Base-by-base conservation (phyloP, 805 yeast genomes). In the Starmerella etchellsii region DNA sequence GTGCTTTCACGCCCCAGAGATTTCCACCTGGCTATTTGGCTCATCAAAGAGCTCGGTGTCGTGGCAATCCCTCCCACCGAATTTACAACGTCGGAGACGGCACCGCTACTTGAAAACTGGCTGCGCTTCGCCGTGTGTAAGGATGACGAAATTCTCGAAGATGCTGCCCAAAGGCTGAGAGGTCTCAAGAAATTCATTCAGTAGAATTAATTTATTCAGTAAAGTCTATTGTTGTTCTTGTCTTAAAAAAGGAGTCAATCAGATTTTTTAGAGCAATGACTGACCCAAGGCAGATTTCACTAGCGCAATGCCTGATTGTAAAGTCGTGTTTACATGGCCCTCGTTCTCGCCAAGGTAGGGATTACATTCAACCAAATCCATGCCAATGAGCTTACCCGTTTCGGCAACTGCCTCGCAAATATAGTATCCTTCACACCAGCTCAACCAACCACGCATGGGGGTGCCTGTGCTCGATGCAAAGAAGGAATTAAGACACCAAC, bases 51-150 rank as follows among this genome's bases (percentile, higher is more conserved):
- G 57, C 60, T 88, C 43, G 98, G 98, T 10, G 93, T 91, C 31
- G 97, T 91, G 18, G 80, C 94, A 3, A 91, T 91, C 49, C 98
- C 98, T 10, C 97, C 97, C 23, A 80, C 95, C n/a, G 97, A 88
- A 61, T 91, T 91, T 56, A 75, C 82, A 54, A 70, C 76, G 33
- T 71, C 75, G 9, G 76, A 73, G 44, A 76, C 80, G 49, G 85
- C 81, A 25, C 66, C 72, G 41, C 74, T 78, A 15, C 85, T 88
- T 41, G 94, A 87, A 57, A 78, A 82, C 52, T 73, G 84, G 57
- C 66, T 91, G 46, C 76, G 98, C 56, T 87, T 91, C 60, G 97
- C 98, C 14, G 93, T 91, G 16, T 91, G 98, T 69, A 91, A 91
- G 64, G 95, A 81, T 53, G 93, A 91, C 57, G 69, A 65, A 4